Conservation (phyloP, 306 rosid species). For the Cucurbita maxima region DNA sequence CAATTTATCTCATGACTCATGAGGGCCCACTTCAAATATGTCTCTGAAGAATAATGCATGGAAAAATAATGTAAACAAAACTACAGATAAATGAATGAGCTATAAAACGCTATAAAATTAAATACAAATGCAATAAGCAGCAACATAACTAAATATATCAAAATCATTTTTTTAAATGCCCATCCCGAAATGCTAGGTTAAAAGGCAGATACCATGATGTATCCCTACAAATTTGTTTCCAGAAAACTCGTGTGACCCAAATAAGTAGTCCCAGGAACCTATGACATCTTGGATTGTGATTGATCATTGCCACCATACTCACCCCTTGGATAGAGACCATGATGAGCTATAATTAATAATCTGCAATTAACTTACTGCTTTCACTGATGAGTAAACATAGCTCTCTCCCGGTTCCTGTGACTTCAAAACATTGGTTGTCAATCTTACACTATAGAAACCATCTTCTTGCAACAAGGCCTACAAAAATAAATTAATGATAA, state of each 20-base stretch:
- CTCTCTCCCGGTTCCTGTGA: slow-evolving; percentile 69
- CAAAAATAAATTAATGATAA: slow-evolving; percentile 1
- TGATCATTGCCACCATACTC: background rate
- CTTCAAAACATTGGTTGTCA: slow-evolving; percentile 61
- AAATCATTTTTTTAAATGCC: background rate
- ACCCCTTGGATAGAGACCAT: background rate
- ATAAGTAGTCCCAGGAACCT: background rate
- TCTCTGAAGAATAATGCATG: background rate
- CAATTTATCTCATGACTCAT: background rate
- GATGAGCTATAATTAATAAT: background rate
- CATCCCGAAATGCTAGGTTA: background rate
- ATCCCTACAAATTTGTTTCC: background rate
- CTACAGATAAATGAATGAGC: background rate
- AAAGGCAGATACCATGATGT: background rate
- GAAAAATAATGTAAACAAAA: background rate
- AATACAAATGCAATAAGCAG: background rate
- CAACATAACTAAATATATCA: background rate
- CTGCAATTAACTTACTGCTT: slow-evolving; percentile 46
- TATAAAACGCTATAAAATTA: background rate
- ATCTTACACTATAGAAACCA: slow-evolving; percentile 71
- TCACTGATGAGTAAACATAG: slow-evolving; percentile 61
- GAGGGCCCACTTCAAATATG: background rate
- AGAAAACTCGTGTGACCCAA: background rate
- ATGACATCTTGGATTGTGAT: background rate
- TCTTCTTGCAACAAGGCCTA: slow-evolving; percentile 64